Conservation (phyloP, 495 filamentous ascomycete species). For the Hyaloscypha hepaticicola region DNA sequence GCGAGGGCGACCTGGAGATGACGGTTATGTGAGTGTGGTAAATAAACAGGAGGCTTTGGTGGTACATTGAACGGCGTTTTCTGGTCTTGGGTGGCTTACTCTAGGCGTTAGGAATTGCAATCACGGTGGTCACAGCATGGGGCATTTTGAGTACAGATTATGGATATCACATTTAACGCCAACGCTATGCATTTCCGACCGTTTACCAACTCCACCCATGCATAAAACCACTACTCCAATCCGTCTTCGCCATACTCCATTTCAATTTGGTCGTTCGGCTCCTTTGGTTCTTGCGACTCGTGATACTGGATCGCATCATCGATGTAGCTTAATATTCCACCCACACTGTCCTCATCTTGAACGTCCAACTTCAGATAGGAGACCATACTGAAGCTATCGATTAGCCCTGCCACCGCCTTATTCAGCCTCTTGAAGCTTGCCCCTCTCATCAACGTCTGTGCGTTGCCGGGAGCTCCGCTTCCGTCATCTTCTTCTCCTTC, state of each 20-base stretch:
- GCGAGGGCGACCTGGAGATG: background rate
- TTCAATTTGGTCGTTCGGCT: constrained; percentile 77
- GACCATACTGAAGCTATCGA: constrained; percentile 98
- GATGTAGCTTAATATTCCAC: constrained; percentile 89
- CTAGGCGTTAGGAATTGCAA: background rate
- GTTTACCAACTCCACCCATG: background rate
- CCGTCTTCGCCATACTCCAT: constrained; percentile 50
- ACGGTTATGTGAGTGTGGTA: background rate
- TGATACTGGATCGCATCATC: constrained; percentile 96
- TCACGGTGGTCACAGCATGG: background rate
- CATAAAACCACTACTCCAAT: background rate
- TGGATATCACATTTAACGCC: constrained; percentile 24
- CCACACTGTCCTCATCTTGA: constrained; percentile 91
- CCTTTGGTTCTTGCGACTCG: constrained; percentile 91
- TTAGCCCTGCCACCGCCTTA: constrained; percentile 78
- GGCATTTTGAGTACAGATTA: constrained; percentile 10
- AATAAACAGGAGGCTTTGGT: background rate
- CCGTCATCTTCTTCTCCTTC: constrained; percentile 43
- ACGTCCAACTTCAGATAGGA: constrained; percentile 87
- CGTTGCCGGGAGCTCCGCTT: constrained; percentile 43
- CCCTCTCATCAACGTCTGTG: constrained; percentile 71
- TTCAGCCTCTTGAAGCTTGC: constrained; percentile 77
- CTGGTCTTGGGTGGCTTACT: background rate
- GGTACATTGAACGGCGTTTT: background rate
- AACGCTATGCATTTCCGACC: constrained; percentile 29